phyloP scores from a whole-genome alignment of 2,329 filamentous ascomycete genomes.

The Westerdykella ornata region DNA sequence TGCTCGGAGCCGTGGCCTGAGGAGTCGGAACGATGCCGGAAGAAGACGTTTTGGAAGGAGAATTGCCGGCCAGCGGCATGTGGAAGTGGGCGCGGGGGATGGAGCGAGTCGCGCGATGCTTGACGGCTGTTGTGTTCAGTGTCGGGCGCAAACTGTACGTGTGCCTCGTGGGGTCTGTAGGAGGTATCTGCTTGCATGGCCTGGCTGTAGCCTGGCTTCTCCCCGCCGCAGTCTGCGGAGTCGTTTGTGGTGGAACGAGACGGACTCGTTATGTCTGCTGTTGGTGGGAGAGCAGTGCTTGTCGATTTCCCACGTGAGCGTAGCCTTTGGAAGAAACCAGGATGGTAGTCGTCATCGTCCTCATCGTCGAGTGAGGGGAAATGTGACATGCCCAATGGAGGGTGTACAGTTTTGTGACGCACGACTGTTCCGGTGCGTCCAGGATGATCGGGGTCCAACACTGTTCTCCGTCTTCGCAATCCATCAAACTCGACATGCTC shows the following conservation, averaged over 20 bases:
- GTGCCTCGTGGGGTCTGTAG: slow-evolving; percentile 36
- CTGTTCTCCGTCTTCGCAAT: slow-evolving; percentile 63
- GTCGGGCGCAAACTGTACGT: slow-evolving; percentile 42
- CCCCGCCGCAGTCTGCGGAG: slow-evolving; percentile 14
- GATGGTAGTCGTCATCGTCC: slow-evolving; percentile 38
- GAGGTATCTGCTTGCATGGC: slow-evolving; percentile 44
- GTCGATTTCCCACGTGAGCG: slow-evolving; percentile 32
- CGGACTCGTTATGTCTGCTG: slow-evolving; percentile 21
- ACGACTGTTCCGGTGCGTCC: slow-evolving; percentile 36
- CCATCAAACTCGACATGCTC: slow-evolving; percentile 89
- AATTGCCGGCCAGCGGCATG: slow-evolving; percentile 66
- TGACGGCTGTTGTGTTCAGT: slow-evolving; percentile 36
- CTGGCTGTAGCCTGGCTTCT: slow-evolving; percentile 44
- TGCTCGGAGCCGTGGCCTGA: slow-evolving; percentile 16
- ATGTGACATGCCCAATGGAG: slow-evolving; percentile 79
- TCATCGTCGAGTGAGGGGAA: slow-evolving; percentile 63
- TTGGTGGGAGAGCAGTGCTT: slow-evolving; percentile 19
- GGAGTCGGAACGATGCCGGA: slow-evolving; percentile 39
- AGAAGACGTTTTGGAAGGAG: slow-evolving; percentile 83
- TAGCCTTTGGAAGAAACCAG: slow-evolving; percentile 43
- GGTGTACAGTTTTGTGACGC: slow-evolving; percentile 53
- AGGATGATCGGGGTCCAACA: slow-evolving; percentile 38
- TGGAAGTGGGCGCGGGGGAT: slow-evolving; percentile 54
- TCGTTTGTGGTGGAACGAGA: slow-evolving; percentile 13
- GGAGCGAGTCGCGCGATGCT: slow-evolving; percentile 41